Base-by-base conservation (phyloP, 345 rosid species). In the Salix udensis region DNA sequence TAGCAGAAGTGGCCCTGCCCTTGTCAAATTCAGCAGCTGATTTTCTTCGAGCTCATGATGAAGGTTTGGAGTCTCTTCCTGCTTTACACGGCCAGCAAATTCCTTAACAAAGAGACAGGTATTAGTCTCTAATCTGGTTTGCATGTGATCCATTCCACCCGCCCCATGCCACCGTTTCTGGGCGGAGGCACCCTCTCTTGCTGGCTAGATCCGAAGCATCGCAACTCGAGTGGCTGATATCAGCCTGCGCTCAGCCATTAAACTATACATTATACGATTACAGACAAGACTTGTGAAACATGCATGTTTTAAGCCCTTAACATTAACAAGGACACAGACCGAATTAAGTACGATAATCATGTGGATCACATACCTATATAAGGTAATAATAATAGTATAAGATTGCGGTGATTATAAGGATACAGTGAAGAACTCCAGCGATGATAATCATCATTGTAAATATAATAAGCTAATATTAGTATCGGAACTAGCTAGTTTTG, bases 1-100 rank as follows among this genome's bases (percentile, higher is more conserved):
- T 36, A 60, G 65, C 26, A 24, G 53, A 44, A 7, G 73, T 70
- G 74, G 72, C 66, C 68, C 53, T 70, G 28, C 7, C 40, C 72
- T 44, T 31, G 4, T 72, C 74, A 46, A 14, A 15, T 46, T 18
- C 58, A 18, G 23, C 58, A 52, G 21, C 23, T 52, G n/a, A 52
- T 52, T 36, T 67, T 67, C 28, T 31, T 18, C 23, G 1, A 46
- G 36, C 10, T 42, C 24, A 37, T 80, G 67, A 71, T 80, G 67
- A 7, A 31, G 53, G 6, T 68, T 67, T 46, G 58, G 48, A 52
- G 21, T 11, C 60, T 24, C 60, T 69, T 15, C 73, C 60, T 14
- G 36, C 52, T 30, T 50, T 28, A 19, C n/a, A 31, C 52, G 30
- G 55, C 52, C 11, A 19, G 13, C 13, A 7, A 40, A 52, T 52